A percentile compares a stretch with the other conserved stretches of the same genome.
These are phyloP conservation scores for Ananas comosus DNA, from an alignment of 176 grass and related monocot genomes.

Conservation along the genomic window DNA sequence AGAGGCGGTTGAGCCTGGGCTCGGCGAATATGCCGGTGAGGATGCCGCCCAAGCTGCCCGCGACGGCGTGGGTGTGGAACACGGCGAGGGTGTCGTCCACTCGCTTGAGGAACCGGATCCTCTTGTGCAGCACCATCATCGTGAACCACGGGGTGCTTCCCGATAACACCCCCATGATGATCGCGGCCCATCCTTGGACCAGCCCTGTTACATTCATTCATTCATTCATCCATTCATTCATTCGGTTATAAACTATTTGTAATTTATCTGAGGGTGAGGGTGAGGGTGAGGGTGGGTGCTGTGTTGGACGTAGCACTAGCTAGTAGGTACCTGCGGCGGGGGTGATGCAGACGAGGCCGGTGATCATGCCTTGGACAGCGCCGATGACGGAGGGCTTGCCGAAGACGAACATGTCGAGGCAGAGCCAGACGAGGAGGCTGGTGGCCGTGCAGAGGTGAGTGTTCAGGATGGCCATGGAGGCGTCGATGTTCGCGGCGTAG, in stretches of 20 bases:
- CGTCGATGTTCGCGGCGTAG: slow-evolving; percentile 46
- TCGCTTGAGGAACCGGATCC: slow-evolving; percentile 29
- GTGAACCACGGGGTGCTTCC: slow-evolving; percentile 74
- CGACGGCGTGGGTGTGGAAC: slow-evolving; percentile 71
- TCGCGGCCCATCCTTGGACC: slow-evolving; percentile 69
- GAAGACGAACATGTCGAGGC: slow-evolving; percentile 46
- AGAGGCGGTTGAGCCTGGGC: slow-evolving; percentile 42
- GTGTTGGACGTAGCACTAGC: no score
- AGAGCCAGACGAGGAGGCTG: slow-evolving; percentile 58
- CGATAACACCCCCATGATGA: slow-evolving; percentile 51
- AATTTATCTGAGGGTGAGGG: no score
- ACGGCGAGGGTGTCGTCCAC: slow-evolving; percentile 78
- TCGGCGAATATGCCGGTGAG: slow-evolving; percentile 51
- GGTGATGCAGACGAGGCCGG: slow-evolving; percentile 39
- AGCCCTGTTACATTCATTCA: slow-evolving; percentile 23
- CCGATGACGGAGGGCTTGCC: slow-evolving; percentile 44
- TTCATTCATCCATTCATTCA: not conserved
- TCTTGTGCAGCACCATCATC: slow-evolving; percentile 84
- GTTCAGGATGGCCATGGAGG: slow-evolving; percentile 61
- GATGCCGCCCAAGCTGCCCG: slow-evolving; percentile 58
- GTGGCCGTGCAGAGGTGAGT: slow-evolving; percentile 80
- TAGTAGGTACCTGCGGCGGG: slow-evolving; percentile 28
- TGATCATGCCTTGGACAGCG: slow-evolving; percentile 39
- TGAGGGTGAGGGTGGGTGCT: no score
- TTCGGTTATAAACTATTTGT: no score